These are phyloP conservation scores for Calcarisporium arbuscula DNA, from an alignment of 2,329 filamentous ascomycete species.

Conservation along the genomic window DNA sequence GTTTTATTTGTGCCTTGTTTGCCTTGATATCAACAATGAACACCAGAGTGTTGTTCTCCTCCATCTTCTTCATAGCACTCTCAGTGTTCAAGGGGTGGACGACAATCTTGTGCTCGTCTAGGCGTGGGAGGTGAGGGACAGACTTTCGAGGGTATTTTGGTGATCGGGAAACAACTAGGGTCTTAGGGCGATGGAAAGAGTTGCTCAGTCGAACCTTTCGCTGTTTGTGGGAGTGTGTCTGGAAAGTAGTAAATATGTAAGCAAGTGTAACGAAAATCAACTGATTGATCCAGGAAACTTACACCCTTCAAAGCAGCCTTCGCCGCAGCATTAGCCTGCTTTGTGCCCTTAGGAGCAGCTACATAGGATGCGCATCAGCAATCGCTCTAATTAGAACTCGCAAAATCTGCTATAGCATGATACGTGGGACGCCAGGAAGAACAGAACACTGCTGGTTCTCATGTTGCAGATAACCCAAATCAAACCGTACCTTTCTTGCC, in stretches of 20 bases:
- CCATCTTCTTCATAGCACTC: constrained; percentile 99
- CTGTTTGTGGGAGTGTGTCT: constrained; percentile 68
- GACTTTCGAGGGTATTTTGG: constrained; percentile 98
- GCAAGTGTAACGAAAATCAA: background rate
- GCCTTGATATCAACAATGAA: constrained; percentile 96
- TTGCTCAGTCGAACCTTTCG: constrained; percentile 88
- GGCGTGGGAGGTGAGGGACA: constrained; percentile 78
- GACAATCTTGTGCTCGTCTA: constrained; percentile 97
- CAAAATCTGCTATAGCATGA: constrained; percentile 70
- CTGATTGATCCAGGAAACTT: constrained; percentile 43
- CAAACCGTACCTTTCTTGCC: constrained; percentile 44
- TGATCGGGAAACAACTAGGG: constrained; percentile 78
- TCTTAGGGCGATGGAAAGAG: constrained; percentile 97
- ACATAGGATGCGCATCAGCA: constrained; percentile 56
- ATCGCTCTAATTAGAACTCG: constrained; percentile 67
- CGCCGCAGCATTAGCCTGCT: constrained; percentile 88
- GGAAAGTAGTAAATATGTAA: constrained; percentile 10
- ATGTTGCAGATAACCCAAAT: constrained; percentile 12
- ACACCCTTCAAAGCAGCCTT: constrained; percentile 96
- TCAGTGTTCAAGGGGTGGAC: constrained; percentile 99
- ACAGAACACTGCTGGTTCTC: constrained; percentile 1
- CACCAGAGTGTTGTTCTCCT: constrained; percentile 99
- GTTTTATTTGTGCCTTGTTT: constrained; percentile 99
- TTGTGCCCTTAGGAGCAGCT: constrained; percentile 60
- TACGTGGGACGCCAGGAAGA: constrained; percentile 28